phyloP scores from a whole-genome alignment of 768 basidiomycete genomes.

The Tulasnella sp. region DNA sequence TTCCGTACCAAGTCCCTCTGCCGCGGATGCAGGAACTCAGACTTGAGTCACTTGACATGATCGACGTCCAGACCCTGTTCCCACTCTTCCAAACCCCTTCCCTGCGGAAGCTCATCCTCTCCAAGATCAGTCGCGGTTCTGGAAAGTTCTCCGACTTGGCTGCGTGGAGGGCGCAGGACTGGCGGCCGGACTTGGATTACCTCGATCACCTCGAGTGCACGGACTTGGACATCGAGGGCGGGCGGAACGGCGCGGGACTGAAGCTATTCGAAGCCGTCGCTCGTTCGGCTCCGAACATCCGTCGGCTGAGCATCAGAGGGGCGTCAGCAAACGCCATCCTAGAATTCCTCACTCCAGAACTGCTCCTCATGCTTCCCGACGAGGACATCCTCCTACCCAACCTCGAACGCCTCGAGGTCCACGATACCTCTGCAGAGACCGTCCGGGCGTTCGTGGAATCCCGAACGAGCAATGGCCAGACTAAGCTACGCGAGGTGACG shows the following conservation, averaged over 20 bases:
- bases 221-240: background rate
- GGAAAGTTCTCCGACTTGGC: background rate
- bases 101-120: conserved; percentile 15
- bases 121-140: conserved; percentile 14
- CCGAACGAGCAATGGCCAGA: background rate
- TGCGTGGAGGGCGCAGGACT: background rate
- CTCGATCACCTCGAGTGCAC: conserved; percentile 13
- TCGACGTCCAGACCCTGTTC: conserved; percentile 20
- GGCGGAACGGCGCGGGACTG: background rate
- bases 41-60: conserved; percentile 18
- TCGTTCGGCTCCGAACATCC: conserved; percentile 14
- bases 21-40: conserved; percentile 16
- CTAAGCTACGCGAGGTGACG: conserved; percentile 22
- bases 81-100: conserved; percentile 14
- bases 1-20: background rate
- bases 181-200: conserved; percentile 19
- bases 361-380: conserved; percentile 24
- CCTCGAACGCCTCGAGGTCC: conserved; percentile 16
- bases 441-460: conserved; percentile 23
- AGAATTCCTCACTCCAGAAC: conserved; percentile 25
- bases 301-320: conserved; percentile 17
- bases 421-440: conserved; percentile 21
- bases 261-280: conserved; percentile 20
- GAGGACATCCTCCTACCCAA: conserved; percentile 22
- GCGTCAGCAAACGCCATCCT: conserved; percentile 14